phyloP scores from a whole-genome alignment of 78 protist genomes.

The Dictyostelium purpureum region DNA sequence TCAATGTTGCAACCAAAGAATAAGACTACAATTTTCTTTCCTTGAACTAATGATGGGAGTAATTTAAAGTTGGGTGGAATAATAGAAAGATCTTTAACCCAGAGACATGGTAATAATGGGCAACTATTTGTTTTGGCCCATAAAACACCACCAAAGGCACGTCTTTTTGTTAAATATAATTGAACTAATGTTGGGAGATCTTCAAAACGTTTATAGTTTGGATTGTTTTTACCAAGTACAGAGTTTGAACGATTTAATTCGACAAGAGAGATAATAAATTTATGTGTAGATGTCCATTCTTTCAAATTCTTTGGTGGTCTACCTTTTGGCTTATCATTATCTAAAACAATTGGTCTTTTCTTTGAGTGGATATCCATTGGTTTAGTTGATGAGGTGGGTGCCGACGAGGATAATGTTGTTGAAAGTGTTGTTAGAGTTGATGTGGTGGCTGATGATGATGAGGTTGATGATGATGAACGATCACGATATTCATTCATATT shows the following conservation, averaged over 20 bases:
- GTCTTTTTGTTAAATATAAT: not conserved
- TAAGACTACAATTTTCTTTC: constrained; percentile 60
- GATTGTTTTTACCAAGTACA: not conserved
- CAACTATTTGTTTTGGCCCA: constrained; percentile 64
- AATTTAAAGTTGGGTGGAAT: constrained; percentile 47
- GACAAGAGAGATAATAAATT: constrained; percentile 5
- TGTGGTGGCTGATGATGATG: not conserved
- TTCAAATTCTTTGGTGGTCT: constrained; percentile 67
- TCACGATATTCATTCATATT: not conserved
- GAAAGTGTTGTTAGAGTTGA: constrained; percentile 1
- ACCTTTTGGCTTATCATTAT: constrained; percentile 75
- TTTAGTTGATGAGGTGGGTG: constrained; percentile 1
- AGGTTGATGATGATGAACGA: not conserved
- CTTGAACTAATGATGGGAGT: constrained; percentile 29
- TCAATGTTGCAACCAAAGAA: constrained; percentile 24
- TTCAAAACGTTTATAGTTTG: not conserved
- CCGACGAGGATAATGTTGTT: not conserved
- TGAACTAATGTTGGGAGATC: not conserved
- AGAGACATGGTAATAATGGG: constrained; percentile 53
- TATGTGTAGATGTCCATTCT: constrained; percentile 64
- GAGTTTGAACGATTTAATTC: not conserved
- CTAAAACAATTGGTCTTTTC: constrained; percentile 46
- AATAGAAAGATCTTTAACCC: constrained; percentile 55
- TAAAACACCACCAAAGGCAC: constrained; percentile 38
- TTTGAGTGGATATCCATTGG: constrained; percentile 15